Conservation (phyloP, 169 alveolate species). For the Plasmodium knowlesi region DNA sequence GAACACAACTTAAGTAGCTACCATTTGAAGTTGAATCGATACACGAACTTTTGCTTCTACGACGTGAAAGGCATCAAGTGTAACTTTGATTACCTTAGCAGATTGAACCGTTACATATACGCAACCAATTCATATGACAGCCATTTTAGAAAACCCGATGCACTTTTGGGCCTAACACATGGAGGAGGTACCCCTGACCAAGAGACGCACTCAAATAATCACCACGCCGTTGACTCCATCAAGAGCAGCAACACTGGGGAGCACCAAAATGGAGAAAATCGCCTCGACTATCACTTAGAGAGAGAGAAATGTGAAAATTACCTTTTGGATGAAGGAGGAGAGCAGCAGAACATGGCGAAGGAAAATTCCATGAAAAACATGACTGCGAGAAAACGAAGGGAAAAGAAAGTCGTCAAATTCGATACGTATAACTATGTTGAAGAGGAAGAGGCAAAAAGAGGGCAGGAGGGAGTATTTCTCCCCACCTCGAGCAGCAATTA, state of each 20-base stretch:
- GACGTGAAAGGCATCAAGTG: conserved; percentile 32
- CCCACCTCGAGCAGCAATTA: not conserved
- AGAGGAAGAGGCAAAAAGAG: conserved; percentile 42
- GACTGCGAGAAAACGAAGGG: not conserved
- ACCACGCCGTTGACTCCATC: not conserved
- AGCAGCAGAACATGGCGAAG: not conserved
- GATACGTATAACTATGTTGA: not conserved
- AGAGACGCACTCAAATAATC: not conserved
- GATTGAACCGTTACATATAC: conserved; percentile 31
- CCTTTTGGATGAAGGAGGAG: not conserved
- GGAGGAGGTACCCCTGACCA: not conserved
- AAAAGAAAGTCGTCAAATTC: conserved; percentile 4
- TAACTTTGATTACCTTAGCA: conserved; percentile 22
- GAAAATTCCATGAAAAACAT: not conserved
- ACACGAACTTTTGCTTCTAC: conserved; percentile 59
- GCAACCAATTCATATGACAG: not conserved
- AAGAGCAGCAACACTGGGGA: not conserved
- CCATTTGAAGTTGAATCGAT: conserved; percentile 25
- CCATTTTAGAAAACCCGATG: not conserved
- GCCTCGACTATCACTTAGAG: not conserved
- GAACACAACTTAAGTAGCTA: conserved; percentile 61
- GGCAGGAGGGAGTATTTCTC: not conserved
- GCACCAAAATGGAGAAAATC: not conserved
- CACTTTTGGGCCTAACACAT: not conserved
- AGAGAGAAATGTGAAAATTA: not conserved